phyloP scores from a whole-genome alignment of 495 filamentous ascomycete genomes.

The Niebla homalea region DNA sequence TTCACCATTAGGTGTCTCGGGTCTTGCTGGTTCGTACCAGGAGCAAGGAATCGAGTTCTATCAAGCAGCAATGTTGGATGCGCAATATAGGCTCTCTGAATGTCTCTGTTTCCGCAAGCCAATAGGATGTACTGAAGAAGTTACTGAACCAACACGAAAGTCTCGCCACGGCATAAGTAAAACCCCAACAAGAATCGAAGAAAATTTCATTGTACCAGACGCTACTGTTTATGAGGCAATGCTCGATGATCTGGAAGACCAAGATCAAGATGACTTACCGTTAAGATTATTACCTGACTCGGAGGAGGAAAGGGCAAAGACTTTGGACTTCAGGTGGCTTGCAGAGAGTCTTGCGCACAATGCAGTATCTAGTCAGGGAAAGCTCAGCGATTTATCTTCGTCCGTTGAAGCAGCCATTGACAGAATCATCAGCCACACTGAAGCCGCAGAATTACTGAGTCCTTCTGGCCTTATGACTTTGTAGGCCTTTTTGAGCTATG shows the following conservation, averaged over 20 bases:
- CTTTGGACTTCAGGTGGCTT: constrained; percentile 16
- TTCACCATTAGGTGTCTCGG: background rate
- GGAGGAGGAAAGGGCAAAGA: background rate
- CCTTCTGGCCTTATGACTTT: background rate
- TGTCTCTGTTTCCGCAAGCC: constrained; percentile 1
- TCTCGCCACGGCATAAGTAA: background rate
- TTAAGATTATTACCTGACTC: background rate
- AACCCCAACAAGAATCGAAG: constrained; percentile 9
- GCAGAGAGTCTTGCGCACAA: background rate
- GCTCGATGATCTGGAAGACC: background rate
- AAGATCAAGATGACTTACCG: background rate
- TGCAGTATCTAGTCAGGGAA: background rate
- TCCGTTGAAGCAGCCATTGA: background rate
- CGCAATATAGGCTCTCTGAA: constrained; percentile 7
- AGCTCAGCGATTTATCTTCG: background rate
- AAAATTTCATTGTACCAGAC: constrained; percentile 25
- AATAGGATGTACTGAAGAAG: background rate
- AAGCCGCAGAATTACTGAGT: background rate
- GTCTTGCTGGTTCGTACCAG: background rate
- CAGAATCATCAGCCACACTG: background rate
- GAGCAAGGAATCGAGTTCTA: background rate
- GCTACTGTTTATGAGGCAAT: constrained; percentile 11
- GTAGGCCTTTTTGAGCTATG: background rate
- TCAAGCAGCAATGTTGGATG: constrained; percentile 2
- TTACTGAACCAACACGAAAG: background rate